Evolutionary conservation across 257 asterid species (phyloP), one percentile per base, ranked within the genome.

Genomic region (Coffea eugenioides): DNA sequence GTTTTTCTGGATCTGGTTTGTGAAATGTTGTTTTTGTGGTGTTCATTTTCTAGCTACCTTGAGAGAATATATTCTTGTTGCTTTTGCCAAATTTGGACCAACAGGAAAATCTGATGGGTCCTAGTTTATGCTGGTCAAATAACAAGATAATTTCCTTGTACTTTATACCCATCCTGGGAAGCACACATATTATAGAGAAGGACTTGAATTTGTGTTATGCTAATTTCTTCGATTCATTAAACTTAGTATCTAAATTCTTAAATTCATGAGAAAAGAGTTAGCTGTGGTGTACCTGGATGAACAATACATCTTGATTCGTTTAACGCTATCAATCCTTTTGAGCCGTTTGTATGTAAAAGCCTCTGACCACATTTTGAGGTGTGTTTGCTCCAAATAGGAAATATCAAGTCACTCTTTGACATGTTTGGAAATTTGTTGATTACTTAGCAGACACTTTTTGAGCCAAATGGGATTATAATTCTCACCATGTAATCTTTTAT

Each of bases 11-110:
- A 6, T 57, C n/a, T n/a, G 43, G 25, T 39, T 70, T 70, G 46
- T 13, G 9, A 27, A 27, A 16, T 43, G 5, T 25, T 20, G 7
- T 3, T 51, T 73, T 52, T 51, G 9, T 4, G 15, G 82, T 43
- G 82, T 62, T 73, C 52, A 74, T 54, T 57, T 25, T 21, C 65
- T 57, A 25, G 25, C 25, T 57, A 57, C 23, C 65, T 57, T 57
- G 65, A 57, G 65, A 56, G 4, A 57, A 57, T 57, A 21, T 5
- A 18, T 57, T 57, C 11, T 20, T 21, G 12, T 25, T 21, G 27
- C 10, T 57, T 20, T 57, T 57, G 27, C 16, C 27, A 57, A 57
- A 57, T 20, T 6, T 57, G 65, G 25, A 57, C 65, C 20, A 21
- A 57, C 9, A 21, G 65, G 25, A 57, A 57, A 57, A 57, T 25